A percentile compares a stretch with the other conserved stretches of the same genome.
phyloP scores from a whole-genome alignment of 2,329 filamentous ascomycete species.

The Monosporascus cannonballus region DNA sequence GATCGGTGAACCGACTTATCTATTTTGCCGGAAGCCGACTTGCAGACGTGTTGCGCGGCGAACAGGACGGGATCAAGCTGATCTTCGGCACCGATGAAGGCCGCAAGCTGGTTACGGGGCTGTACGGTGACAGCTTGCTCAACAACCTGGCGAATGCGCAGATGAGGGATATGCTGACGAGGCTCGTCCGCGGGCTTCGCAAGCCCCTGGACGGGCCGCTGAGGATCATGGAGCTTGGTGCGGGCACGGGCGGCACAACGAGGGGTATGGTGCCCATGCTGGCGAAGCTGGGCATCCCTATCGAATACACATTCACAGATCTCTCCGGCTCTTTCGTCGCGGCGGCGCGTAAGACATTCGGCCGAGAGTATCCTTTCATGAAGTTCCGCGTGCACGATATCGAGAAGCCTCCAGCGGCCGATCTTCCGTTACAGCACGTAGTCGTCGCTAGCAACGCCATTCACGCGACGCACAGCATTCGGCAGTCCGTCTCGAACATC shows the following conservation, averaged over 20 bases:
- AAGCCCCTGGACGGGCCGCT: slow-evolving; percentile 9
- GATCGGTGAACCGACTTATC: slow-evolving; percentile 12
- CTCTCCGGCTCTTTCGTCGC: slow-evolving; percentile 23
- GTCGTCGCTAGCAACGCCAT: slow-evolving; percentile 31
- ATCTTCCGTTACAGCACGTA: slow-evolving; percentile 19
- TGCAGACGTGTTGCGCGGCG: slow-evolving; percentile 20
- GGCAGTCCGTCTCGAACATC: slow-evolving; percentile 18
- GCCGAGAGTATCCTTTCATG: slow-evolving; percentile 17
- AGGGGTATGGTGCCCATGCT: slow-evolving; percentile 15
- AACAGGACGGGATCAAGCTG: slow-evolving; percentile 27
- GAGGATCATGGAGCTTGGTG: slow-evolving; percentile 27
- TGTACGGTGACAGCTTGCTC: slow-evolving; percentile 26
- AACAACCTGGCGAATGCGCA: slow-evolving; percentile 25
- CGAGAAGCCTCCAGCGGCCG: slow-evolving; percentile 14
- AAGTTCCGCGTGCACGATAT: slow-evolving; percentile 23
- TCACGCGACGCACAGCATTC: slow-evolving; percentile 27
- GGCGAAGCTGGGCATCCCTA: slow-evolving; percentile 9
- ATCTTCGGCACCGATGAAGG: slow-evolving; percentile 28
- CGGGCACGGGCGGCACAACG: slow-evolving; percentile 29
- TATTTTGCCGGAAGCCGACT: slow-evolving; percentile 13
- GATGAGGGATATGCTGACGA: slow-evolving; percentile 22
- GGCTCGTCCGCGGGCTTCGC: slow-evolving; percentile 4
- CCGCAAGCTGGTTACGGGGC: slow-evolving; percentile 23
- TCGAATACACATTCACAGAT: slow-evolving; percentile 33
- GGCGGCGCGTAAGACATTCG: slow-evolving; percentile 14